These are phyloP conservation scores for Phytophthora hibernalis DNA, from an alignment of 352 stramenopile genomes.

Conservation along the genomic window DNA sequence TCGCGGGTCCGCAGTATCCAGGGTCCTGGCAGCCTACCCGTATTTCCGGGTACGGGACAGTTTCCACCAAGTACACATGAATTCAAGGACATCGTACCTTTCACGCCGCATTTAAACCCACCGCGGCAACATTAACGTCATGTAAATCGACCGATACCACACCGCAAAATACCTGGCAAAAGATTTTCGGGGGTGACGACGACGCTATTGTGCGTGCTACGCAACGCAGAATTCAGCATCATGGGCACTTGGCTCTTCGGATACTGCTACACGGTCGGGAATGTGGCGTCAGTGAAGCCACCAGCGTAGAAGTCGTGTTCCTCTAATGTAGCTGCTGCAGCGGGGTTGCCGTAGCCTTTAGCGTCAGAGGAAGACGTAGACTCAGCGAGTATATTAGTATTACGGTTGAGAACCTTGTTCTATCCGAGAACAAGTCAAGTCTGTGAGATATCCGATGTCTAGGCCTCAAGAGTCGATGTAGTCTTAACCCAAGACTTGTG, in stretches of 20 bases:
- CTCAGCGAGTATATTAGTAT: no score
- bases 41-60: no score
- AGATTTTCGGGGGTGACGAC: neutral
- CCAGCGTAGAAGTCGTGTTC: slow-evolving; percentile 8
- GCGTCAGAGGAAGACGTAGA: no score
- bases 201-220: slow-evolving; percentile 13
- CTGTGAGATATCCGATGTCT: no score
- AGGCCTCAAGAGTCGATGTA: no score
- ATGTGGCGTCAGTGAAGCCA: slow-evolving; percentile 8
- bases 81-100: neutral
- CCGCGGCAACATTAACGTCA: neutral
- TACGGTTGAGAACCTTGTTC: no score
- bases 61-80: neutral
- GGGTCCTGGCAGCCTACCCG: no score
- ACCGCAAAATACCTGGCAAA: neutral
- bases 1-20: no score
- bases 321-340: neutral
- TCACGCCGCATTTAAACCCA: neutral
- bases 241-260: slow-evolving; percentile 9
- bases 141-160: neutral
- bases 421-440: no score
- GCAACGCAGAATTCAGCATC: slow-evolving; percentile 11
- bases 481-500: no score
- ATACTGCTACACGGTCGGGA: slow-evolving; percentile 9
- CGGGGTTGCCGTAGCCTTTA: no score